phyloP scores from a whole-genome alignment of 2,329 filamentous ascomycete species.

The Cercospora sp. region DNA sequence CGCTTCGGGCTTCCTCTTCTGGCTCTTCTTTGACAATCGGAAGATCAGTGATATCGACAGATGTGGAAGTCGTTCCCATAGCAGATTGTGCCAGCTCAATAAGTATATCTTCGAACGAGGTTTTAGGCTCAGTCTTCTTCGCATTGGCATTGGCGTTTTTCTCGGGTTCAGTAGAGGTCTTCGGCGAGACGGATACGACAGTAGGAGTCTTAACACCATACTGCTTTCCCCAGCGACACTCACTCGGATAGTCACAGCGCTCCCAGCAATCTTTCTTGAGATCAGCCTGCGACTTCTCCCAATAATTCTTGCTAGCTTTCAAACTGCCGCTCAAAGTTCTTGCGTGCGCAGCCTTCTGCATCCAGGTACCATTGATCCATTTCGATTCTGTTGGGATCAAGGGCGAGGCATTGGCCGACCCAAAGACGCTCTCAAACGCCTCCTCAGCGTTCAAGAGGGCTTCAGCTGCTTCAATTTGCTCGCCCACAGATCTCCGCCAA shows the following conservation, averaged over 20 bases:
- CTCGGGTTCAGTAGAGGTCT: not conserved
- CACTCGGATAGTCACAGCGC: slow-evolving; percentile 48
- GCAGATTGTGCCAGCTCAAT: slow-evolving; percentile 7
- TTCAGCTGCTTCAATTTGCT: slow-evolving; percentile 30
- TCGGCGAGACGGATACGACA: slow-evolving; percentile 3
- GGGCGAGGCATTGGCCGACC: slow-evolving; percentile 8
- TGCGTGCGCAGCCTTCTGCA: slow-evolving; percentile 13
- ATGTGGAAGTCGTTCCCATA: not conserved
- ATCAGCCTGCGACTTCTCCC: slow-evolving; percentile 7
- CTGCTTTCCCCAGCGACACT: slow-evolving; percentile 46
- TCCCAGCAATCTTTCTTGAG: slow-evolving; percentile 45
- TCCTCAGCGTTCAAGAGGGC: slow-evolving; percentile 23
- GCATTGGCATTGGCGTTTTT: not conserved
- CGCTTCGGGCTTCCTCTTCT: not conserved
- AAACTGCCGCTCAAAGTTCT: not conserved
- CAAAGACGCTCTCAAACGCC: slow-evolving; percentile 10
- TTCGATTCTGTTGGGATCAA: slow-evolving; percentile 13
- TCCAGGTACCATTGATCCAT: slow-evolving; percentile 27
- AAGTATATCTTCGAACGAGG: slow-evolving; percentile 35
- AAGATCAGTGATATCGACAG: slow-evolving; percentile 18
- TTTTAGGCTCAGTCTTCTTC: slow-evolving; percentile 23
- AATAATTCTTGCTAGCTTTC: not conserved
- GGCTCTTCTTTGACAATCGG: slow-evolving; percentile 1
- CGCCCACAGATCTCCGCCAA: slow-evolving; percentile 43
- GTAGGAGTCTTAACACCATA: slow-evolving; percentile 31